phyloP scores from a whole-genome alignment of 148 eudicot species.

The Camellia granthamiana region DNA sequence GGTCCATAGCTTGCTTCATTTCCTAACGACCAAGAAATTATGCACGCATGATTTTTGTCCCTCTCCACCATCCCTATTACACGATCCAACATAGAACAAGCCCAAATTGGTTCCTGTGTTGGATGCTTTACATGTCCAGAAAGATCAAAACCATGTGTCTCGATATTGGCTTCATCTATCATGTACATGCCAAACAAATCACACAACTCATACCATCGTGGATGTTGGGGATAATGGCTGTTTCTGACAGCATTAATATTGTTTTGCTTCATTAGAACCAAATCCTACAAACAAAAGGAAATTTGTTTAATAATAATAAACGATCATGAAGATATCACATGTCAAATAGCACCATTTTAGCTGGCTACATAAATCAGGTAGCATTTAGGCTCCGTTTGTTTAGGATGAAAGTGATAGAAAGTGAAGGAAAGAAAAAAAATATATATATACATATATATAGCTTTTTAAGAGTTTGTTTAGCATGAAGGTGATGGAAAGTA shows the following conservation, averaged over 20 bases:
- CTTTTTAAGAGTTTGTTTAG: too few relatives aligned
- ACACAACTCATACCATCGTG: constrained; percentile 96
- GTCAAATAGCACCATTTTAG: not conserved
- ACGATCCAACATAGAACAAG: constrained; percentile 87
- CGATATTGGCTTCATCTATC: constrained; percentile 98
- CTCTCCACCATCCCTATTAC: constrained; percentile 94
- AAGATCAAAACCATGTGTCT: constrained; percentile 93
- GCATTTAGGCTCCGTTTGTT: too few relatives aligned
- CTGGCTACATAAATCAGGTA: too few relatives aligned
- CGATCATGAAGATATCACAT: not conserved
- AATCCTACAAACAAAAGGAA: constrained; percentile 51
- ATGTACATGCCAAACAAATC: constrained; percentile 97
- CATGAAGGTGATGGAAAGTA: too few relatives aligned
- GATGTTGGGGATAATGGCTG: constrained; percentile 96
- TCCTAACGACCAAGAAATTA: constrained; percentile 91
- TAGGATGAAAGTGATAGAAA: too few relatives aligned
- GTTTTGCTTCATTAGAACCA: constrained; percentile 91
- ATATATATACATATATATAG: too few relatives aligned
- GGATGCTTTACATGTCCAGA: constrained; percentile 79
- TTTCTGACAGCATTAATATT: constrained; percentile 94
- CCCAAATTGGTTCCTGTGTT: constrained; percentile 73
- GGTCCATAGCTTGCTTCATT: constrained; percentile 96
- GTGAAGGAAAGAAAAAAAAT: too few relatives aligned
- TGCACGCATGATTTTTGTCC: constrained; percentile 95
- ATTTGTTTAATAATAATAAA: too few relatives aligned